Evolutionary conservation across 345 rosid genomes (phyloP).

Genomic region (Gossypium bickii): DNA sequence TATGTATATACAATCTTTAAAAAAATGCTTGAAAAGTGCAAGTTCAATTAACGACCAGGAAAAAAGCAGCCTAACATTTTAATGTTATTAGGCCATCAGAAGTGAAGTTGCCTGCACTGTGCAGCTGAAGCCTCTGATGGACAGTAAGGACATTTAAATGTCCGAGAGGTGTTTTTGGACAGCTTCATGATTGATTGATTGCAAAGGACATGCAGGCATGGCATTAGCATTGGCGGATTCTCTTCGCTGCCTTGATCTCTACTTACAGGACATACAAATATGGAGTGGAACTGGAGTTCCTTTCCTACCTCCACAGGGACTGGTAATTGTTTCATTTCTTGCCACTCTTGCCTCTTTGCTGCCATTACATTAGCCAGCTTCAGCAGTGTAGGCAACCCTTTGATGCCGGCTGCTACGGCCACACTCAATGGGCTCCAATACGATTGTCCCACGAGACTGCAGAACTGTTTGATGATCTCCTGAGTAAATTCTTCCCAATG

Average conservation of each 20-base stretch:
- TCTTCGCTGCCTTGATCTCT: conserved; percentile 66
- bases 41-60: background rate
- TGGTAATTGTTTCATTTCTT: conserved; percentile 52
- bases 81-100: conserved; percentile 26
- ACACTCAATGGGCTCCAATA: conserved; percentile 44
- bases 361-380: conserved; percentile 67
- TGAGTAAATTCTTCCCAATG: conserved; percentile 46
- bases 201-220: conserved; percentile 71
- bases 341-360: conserved; percentile 68
- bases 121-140: conserved; percentile 44
- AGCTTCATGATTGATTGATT: conserved; percentile 65
- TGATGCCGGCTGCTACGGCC: conserved; percentile 59
- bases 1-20: conserved; percentile 22
- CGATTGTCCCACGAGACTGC: conserved; percentile 49
- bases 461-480: conserved; percentile 48
- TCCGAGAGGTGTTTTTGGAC: conserved; percentile 44
- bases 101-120: conserved; percentile 48
- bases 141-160: conserved; percentile 64
- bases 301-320: conserved; percentile 56
- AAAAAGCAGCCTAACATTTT: background rate
- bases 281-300: conserved; percentile 66
- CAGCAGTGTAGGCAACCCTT: conserved; percentile 60
- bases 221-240: conserved; percentile 69
- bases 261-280: conserved; percentile 71
- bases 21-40: conserved; percentile 15